These are phyloP conservation scores for Eimeria falciformis DNA, from an alignment of 169 alveolate species.

Conservation along the genomic window DNA sequence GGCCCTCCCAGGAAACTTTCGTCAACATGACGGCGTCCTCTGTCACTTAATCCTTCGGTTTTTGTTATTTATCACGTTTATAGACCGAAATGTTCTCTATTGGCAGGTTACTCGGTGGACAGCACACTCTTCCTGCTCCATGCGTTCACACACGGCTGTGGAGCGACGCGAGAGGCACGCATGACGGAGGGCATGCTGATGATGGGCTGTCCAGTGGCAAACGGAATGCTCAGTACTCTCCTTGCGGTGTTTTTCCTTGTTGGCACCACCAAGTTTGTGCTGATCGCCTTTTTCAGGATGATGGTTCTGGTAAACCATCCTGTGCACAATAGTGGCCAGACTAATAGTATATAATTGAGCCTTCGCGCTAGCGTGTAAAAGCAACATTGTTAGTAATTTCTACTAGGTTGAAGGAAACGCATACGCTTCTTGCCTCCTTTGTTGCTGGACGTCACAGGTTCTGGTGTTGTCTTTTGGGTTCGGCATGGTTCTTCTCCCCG, in stretches of 20 bases:
- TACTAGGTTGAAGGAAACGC: too few species aligned
- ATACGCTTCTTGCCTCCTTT: neutral
- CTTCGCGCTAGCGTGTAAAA: neutral
- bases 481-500: conserved; percentile 61
- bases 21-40: too few species aligned
- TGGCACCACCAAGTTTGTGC: conserved; percentile 82
- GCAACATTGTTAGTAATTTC: neutral
- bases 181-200: conserved; percentile 81
- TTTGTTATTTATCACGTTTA: neutral
- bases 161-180: conserved; percentile 79
- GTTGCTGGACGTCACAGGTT: conserved; percentile 13
- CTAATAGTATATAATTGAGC: neutral
- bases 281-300: conserved; percentile 85
- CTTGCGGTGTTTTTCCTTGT: conserved; percentile 83
- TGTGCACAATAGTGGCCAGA: too few species aligned
- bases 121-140: conserved; percentile 85
- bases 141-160: conserved; percentile 84
- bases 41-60: neutral
- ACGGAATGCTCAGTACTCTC: conserved; percentile 86
- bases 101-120: conserved; percentile 84
- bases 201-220: conserved; percentile 86
- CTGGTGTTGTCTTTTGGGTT: conserved; percentile 47
- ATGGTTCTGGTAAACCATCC: conserved; percentile 83
- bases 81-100: too few species aligned
- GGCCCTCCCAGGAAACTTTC: too few species aligned